Evolutionary conservation across 345 rosid species (phyloP).

Genomic region (Conringia planisiliqua): DNA sequence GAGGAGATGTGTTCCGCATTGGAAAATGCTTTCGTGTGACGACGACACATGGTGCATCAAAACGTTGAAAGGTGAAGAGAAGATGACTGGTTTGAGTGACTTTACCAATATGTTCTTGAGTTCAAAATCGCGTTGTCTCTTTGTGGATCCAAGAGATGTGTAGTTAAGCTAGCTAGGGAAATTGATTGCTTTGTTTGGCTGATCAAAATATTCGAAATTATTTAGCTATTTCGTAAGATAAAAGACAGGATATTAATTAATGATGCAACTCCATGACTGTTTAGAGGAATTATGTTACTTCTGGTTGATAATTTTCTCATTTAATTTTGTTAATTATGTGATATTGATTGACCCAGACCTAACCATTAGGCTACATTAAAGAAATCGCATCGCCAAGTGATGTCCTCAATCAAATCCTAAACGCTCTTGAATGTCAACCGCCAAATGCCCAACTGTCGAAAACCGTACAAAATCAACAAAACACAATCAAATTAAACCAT

Average conservation of each 20-base stretch:
- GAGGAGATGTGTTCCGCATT: conserved; percentile 54
- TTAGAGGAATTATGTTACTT: not conserved
- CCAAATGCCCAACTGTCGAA: not conserved
- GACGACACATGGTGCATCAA: conserved; percentile 89
- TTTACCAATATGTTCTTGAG: conserved; percentile 24
- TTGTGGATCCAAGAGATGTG: conserved; percentile 91
- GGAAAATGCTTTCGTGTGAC: conserved; percentile 73
- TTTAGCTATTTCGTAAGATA: not conserved
- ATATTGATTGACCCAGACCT: not conserved
- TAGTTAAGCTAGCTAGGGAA: not conserved
- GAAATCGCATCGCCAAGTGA: not conserved
- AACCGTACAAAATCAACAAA: conserved; percentile 9
- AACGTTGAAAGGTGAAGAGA: conserved; percentile 43
- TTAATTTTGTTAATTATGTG: not conserved
- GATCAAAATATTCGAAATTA: not conserved
- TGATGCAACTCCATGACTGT: not conserved
- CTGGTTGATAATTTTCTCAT: not conserved
- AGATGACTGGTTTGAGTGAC: conserved; percentile 21
- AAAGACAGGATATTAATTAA: not conserved
- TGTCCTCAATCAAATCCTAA: not conserved
- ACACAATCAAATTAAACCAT: not conserved
- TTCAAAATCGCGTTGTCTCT: conserved; percentile 39
- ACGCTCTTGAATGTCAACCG: conserved; percentile 9
- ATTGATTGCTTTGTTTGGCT: not conserved
- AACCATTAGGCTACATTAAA: not conserved